Conservation (phyloP, 2,329 filamentous ascomycete genomes). For the Ophiostoma angusticollis region DNA sequence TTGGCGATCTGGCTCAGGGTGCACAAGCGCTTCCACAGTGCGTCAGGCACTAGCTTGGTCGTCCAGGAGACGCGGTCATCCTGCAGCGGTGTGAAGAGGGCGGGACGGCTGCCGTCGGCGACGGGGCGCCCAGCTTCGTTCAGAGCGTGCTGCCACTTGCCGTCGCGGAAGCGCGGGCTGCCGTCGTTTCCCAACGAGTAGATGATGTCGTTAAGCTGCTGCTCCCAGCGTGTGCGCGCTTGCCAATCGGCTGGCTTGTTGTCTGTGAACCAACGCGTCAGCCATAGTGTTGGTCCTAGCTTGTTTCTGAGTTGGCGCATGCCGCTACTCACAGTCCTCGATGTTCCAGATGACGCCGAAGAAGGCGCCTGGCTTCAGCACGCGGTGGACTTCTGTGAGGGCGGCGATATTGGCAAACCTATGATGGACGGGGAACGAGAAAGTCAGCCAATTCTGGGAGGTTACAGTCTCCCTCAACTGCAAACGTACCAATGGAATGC, state of each 20-base stretch:
- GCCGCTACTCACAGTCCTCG: conserved; percentile 46
- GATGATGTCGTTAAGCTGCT: conserved; percentile 46
- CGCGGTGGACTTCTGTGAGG: conserved; percentile 51
- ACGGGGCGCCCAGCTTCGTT: conserved; percentile 27
- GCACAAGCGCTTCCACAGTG: conserved; percentile 48
- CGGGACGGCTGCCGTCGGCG: conserved; percentile 19
- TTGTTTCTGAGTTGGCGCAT: neutral
- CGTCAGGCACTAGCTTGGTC: conserved; percentile 43
- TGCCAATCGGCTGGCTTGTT: conserved; percentile 48
- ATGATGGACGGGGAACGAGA: neutral
- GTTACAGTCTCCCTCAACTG: neutral
- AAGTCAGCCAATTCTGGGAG: neutral
- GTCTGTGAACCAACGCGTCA: no score
- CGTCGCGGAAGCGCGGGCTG: conserved; percentile 51
- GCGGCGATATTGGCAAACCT: conserved; percentile 57
- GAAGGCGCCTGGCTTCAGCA: conserved; percentile 45
- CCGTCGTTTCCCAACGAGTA: conserved; percentile 40
- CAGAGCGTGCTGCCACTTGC: conserved; percentile 52
- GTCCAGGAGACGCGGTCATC: conserved; percentile 44
- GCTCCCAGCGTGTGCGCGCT: conserved; percentile 47
- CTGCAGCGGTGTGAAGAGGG: conserved; percentile 48
- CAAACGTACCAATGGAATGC: conserved; percentile 42
- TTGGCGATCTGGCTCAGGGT: conserved; percentile 58
- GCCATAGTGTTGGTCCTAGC: neutral
- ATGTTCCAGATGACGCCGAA: conserved; percentile 63